Evolutionary conservation across 192 early-diverging fungal genomes (phyloP), one percentile per base, ranked within the genome.

Genomic region (Backusella parvicylindrica): DNA sequence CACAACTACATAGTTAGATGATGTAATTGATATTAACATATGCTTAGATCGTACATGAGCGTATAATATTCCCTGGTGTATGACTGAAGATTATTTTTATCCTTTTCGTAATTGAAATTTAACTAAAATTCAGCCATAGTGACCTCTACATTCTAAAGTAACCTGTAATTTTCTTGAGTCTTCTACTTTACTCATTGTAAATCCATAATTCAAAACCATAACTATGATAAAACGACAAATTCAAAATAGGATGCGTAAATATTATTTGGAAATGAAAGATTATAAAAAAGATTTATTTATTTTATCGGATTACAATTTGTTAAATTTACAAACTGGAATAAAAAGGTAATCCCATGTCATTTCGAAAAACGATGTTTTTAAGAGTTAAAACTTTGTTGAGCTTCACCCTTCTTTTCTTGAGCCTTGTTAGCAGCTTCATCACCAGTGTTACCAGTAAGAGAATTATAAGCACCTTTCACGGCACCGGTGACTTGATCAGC

Each of bases 401-500:
- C 72, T 65, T 73, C 72, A 12, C 72, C 72, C 37, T 56, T 41
- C 36, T 73, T 73, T 30, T 64, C n/a, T n/a, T 73, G 53, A 8
- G 32, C 56, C 30, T 73, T 73, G 21, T 33, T 21, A 30, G 28
- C 28, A 18, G 37, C 40, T 65, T 73, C 60, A 16, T 63, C 63
- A 40, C 37, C 13, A 40, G 72, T 73, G 18, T 73, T 73, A 41
- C 72, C 72, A 31, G 72, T 73, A 11, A 73, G 30, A 31, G 60
- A 41, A 33, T 73, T 73, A n/a, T 73, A 73, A 9, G 74, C 74
- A 28, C 73, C 78, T 41, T 78, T 68, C 15, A 75, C 77, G 30
- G 77, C 70, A 18, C 81, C 81, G 15, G 71, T 6, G 56, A 82
- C 18, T 36, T 78, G 74, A 40, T 82, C 38, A 11, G 66, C 74